phyloP scores from a whole-genome alignment of 148 eudicot genomes.

The Cornus florida region DNA sequence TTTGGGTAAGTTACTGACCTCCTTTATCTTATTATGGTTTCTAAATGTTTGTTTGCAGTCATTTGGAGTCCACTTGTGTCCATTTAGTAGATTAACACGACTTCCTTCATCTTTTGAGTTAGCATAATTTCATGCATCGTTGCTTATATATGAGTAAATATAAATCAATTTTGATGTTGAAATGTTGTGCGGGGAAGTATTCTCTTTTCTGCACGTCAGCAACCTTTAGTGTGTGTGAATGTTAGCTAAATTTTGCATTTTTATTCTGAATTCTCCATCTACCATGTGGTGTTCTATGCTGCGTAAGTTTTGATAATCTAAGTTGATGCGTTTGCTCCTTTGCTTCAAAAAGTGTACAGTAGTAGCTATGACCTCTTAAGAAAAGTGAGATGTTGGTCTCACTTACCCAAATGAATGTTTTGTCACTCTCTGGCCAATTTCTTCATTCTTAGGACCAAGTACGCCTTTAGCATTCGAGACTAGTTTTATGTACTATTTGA shows the following conservation, averaged over 20 bases:
- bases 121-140: conserved; percentile 29
- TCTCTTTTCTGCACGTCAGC: neutral
- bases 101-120: conserved; percentile 81
- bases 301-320: neutral
- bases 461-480: neutral
- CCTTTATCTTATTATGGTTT: neutral
- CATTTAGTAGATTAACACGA: conserved; percentile 66
- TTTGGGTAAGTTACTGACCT: neutral
- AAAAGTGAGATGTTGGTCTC: neutral
- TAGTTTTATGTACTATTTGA: too few relatives aligned
- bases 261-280: neutral
- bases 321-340: neutral
- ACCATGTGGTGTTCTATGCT: neutral
- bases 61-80: conserved; percentile 95
- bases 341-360: neutral
- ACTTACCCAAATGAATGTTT: neutral
- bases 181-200: neutral
- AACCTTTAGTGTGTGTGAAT: too few relatives aligned
- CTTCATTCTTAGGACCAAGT: neutral
- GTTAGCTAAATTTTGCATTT: neutral
- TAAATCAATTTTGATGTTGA: neutral
- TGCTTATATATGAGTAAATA: neutral
- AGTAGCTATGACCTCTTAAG: neutral
- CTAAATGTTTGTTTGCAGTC: conserved; percentile 54
- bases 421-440: too few relatives aligned